phyloP scores from a whole-genome alignment of 352 stramenopile species.

The Pythium guiyangense region DNA sequence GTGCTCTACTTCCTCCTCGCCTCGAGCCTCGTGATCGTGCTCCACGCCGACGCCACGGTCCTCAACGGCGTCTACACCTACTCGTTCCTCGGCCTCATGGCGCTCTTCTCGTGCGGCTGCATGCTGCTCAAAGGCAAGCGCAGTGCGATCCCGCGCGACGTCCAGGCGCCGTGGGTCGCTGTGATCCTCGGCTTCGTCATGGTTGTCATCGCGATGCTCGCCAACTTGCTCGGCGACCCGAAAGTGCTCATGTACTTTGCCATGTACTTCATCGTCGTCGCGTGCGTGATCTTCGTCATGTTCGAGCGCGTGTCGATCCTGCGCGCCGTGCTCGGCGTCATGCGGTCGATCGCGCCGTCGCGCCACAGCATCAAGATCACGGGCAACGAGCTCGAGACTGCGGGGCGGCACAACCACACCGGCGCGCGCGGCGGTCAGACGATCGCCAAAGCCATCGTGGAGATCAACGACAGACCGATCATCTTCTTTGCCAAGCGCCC shows the following conservation, averaged over 20 bases:
- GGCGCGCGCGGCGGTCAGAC: slow-evolving; percentile 34
- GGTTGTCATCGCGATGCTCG: too few species aligned
- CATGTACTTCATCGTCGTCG: too few species aligned
- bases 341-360: too few species aligned
- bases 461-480: slow-evolving; percentile 53
- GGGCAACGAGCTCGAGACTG: too few species aligned
- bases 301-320: too few species aligned
- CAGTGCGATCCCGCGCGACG: slow-evolving; percentile 52
- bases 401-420: slow-evolving; percentile 14
- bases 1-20: slow-evolving; percentile 60
- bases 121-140: slow-evolving; percentile 87
- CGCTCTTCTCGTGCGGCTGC: slow-evolving; percentile 73
- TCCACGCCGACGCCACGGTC: slow-evolving; percentile 61
- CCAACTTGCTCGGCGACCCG: too few species aligned
- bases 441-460: slow-evolving; percentile 37
- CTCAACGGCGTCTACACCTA: slow-evolving; percentile 83
- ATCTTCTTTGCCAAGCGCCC: slow-evolving; percentile 86
- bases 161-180: too few species aligned
- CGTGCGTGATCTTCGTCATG: too few species aligned
- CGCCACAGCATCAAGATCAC: too few species aligned
- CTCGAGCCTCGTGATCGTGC: slow-evolving; percentile 59
- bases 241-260: too few species aligned
- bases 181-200: too few species aligned
- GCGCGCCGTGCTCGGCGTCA: too few species aligned
- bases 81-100: slow-evolving; percentile 79